Evolutionary conservation across 805 yeast genomes (phyloP).

Genomic region (Hyphopichia homilentoma): DNA sequence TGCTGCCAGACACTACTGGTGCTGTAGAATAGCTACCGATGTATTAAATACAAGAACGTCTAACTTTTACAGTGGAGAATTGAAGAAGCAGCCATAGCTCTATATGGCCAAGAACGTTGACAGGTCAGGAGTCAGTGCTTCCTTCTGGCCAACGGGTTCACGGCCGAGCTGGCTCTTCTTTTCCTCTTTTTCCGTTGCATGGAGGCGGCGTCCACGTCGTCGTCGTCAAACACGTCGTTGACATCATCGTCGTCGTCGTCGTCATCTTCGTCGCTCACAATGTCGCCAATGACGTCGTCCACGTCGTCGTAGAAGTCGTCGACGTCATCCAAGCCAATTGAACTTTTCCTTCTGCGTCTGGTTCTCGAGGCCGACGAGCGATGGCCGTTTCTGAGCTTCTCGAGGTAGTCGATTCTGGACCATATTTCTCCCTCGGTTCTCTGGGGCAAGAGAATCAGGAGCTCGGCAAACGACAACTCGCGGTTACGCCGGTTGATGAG

Average conservation of each 20-base stretch:
- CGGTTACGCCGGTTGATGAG: slow-evolving; percentile 49
- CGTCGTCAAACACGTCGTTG: slow-evolving; percentile 5
- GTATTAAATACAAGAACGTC: no score
- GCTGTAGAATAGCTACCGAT: no score
- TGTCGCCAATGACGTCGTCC: slow-evolving; percentile 38
- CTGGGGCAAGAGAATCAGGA: slow-evolving; percentile 66
- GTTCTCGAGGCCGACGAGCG: slow-evolving; percentile 22
- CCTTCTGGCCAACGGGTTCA: slow-evolving; percentile 30
- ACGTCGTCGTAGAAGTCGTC: slow-evolving; percentile 41
- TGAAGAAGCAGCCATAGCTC: no score
- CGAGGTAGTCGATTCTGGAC: slow-evolving; percentile 51
- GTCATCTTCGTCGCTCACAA: slow-evolving; percentile 27
- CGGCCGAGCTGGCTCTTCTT: slow-evolving; percentile 41
- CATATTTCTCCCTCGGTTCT: slow-evolving; percentile 74
- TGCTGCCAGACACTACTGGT: no score
- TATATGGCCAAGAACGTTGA: no score
- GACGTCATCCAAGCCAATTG: slow-evolving; percentile 40
- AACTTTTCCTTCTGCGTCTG: slow-evolving; percentile 32
- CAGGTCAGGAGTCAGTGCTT: not conserved
- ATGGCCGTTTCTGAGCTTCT: slow-evolving; percentile 32
- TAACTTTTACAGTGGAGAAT: no score
- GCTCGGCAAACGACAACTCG: slow-evolving; percentile 67
- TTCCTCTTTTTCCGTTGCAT: slow-evolving; percentile 22
- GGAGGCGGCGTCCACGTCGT: slow-evolving; percentile 2
- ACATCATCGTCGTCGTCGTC: slow-evolving; percentile 25